Evolutionary conservation across 768 basidiomycete genomes (phyloP), one percentile per base, ranked within the genome.

Genomic region (Pulveroboletus sp.): DNA sequence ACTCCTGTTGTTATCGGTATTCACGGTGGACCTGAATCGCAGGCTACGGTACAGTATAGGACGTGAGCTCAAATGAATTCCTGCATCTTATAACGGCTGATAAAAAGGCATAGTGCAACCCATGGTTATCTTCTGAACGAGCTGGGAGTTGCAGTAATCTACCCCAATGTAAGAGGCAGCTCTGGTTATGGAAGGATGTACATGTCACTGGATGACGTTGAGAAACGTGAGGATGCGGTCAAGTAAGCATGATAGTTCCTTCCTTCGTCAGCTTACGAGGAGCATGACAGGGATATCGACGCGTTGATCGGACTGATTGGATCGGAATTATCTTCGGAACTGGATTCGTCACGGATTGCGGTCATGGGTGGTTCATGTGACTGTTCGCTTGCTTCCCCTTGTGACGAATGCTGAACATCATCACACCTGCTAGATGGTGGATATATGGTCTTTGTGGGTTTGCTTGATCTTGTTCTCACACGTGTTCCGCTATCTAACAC

Each of bases 161-260:
- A 72, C 49, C 73, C 73, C 14, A 74, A 74, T 38, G 74, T 74
- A 19, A 60, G 73, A 38, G 74, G 73, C 34, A 75, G 74, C 47
- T 60, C 61, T 4, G 73, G 73, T 23, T 75, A 74, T 43, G 74
- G 72, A 27, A 73, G 60, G 49, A 65, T 52, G 43, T 75, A 71
- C 56, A 61, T 71, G 64, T 60, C 69, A 14, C 54, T 61, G 24
- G 74, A 75, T 52, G 71, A 73, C 26, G 68, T 75, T 6, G 62
- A 68, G 52, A 75, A 74, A 46, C 66, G 73, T 30, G 74, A 75
- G 50, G 69, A 73, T 57, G 61, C 74, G 1, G 71, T 74, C 55
- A 74, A 68, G 73, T 75, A 41, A 41, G 58, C 26, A 4, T 17
- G 11, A 10, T 39, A n/a, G 17, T 10, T 38, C 12, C 1, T 26